Percentiles rank a stretch among this genome's conserved stretches.
Evolutionary conservation across 352 stramenopile genomes (phyloP).

Genomic region (Pythium chondricola): DNA sequence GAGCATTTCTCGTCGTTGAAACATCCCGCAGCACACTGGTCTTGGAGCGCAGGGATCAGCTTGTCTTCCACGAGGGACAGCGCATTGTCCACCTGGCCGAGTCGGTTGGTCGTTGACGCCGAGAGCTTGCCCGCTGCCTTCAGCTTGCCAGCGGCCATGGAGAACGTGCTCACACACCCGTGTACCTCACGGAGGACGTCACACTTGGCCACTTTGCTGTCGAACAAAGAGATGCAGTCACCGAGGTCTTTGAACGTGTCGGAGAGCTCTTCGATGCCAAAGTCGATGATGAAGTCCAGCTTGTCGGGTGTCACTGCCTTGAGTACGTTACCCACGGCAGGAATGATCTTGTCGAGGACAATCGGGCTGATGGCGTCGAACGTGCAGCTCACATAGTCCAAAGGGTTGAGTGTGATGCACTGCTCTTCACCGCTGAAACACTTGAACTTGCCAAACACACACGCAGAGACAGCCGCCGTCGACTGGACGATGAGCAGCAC

Average conservation of each 20-base stretch:
- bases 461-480: not conserved
- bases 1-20: conserved; percentile 2
- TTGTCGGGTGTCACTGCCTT: conserved; percentile 4
- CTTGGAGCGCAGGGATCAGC: conserved; percentile 1
- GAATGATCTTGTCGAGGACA: conserved; percentile 8
- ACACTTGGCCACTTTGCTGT: conserved; percentile 1
- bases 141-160: too few relatives aligned
- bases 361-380: conserved; percentile 9
- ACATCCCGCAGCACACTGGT: conserved; percentile 7
- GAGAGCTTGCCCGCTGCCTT: too few relatives aligned
- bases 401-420: conserved; percentile 5
- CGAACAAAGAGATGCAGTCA: conserved; percentile 11
- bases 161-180: not conserved
- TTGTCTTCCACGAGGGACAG: not conserved
- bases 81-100: not conserved
- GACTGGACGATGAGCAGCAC: not conserved
- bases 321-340: conserved; percentile 1
- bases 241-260: conserved; percentile 3
- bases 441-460: conserved; percentile 8
- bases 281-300: conserved; percentile 9
- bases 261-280: conserved; percentile 4
- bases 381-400: not conserved
- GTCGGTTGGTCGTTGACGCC: too few relatives aligned
- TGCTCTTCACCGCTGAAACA: not conserved
- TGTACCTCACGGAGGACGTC: conserved; percentile 1